Percentiles rank a stretch among this genome's conserved stretches.
Evolutionary conservation across 2,329 filamentous ascomycete species (phyloP).

Genomic region (Macrophomina tecta): DNA sequence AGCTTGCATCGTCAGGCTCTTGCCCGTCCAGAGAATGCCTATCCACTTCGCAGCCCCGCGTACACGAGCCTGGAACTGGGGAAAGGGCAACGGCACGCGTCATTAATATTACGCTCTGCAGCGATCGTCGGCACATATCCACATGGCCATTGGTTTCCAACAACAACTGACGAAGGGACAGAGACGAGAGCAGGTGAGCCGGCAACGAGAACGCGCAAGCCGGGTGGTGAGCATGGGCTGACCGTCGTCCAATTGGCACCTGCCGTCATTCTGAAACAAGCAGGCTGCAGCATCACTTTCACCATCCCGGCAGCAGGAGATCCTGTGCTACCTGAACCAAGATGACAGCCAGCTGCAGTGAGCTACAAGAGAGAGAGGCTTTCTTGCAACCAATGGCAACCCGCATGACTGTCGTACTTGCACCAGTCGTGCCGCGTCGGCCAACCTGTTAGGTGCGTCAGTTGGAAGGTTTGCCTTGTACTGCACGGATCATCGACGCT

Average conservation of each 20-base stretch:
- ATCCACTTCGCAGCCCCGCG: neutral
- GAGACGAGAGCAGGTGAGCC: slow-evolving; percentile 10
- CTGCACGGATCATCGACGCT: neutral
- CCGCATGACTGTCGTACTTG: neutral
- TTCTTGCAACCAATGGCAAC: neutral
- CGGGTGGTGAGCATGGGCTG: slow-evolving; percentile 22
- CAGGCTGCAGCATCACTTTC: slow-evolving; percentile 8
- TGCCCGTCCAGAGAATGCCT: neutral
- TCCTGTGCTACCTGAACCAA: slow-evolving; percentile 11
- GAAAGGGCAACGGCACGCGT: neutral
- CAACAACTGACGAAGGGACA: neutral
- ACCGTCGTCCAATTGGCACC: slow-evolving; percentile 11
- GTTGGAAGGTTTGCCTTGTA: slow-evolving; percentile 12
- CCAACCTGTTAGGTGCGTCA: neutral
- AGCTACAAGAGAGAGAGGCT: slow-evolving; percentile 8
- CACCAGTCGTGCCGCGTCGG: slow-evolving; percentile 4
- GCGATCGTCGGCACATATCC: slow-evolving; percentile 11
- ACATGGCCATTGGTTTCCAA: slow-evolving; percentile 1
- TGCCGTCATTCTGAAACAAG: slow-evolving; percentile 24
- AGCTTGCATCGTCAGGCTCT: neutral
- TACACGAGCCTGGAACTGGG: neutral
- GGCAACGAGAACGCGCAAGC: slow-evolving; percentile 22
- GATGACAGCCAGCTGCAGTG: slow-evolving; percentile 13
- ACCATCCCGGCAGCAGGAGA: neutral
- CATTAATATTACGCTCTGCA: slow-evolving; percentile 14